These are phyloP conservation scores for Gnaphalium uliginosum DNA, from an alignment of 129 eudicot genomes.

Conservation along the genomic window DNA sequence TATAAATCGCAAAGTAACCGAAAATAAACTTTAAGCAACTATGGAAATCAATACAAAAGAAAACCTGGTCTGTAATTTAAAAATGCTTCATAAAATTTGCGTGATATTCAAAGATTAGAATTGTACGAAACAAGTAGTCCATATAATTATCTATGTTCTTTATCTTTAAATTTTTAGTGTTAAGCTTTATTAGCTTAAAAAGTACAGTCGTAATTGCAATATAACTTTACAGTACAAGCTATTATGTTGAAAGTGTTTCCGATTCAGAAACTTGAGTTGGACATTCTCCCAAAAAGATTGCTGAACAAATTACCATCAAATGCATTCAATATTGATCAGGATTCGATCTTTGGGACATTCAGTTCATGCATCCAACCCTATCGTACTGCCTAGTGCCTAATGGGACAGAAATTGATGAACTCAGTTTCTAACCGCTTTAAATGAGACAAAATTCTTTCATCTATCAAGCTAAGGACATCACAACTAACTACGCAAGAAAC, in stretches of 20 bases:
- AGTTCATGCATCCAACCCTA: background rate
- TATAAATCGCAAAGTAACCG: too few relatives aligned
- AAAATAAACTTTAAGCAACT: too few relatives aligned
- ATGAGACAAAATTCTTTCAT: background rate
- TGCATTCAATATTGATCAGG: background rate
- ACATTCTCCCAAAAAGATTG: background rate
- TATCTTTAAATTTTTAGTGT: background rate
- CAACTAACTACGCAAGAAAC: conserved; percentile 4
- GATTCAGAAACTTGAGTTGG: background rate
- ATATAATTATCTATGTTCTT: background rate
- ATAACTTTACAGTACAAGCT: background rate
- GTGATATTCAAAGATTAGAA: background rate
- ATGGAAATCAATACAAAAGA: background rate
- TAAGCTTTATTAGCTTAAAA: background rate
- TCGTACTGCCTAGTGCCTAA: conserved; percentile 7
- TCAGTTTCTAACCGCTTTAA: background rate
- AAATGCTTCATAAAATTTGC: background rate
- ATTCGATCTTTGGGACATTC: background rate
- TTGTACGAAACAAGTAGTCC: background rate
- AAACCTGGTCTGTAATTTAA: background rate
- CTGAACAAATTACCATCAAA: background rate
- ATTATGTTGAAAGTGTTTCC: background rate
- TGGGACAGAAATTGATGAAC: background rate
- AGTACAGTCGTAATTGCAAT: background rate
- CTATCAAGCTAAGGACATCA: background rate